These are phyloP conservation scores for Acacia melanoxylon DNA, from an alignment of 306 rosid species.

Conservation along the genomic window DNA sequence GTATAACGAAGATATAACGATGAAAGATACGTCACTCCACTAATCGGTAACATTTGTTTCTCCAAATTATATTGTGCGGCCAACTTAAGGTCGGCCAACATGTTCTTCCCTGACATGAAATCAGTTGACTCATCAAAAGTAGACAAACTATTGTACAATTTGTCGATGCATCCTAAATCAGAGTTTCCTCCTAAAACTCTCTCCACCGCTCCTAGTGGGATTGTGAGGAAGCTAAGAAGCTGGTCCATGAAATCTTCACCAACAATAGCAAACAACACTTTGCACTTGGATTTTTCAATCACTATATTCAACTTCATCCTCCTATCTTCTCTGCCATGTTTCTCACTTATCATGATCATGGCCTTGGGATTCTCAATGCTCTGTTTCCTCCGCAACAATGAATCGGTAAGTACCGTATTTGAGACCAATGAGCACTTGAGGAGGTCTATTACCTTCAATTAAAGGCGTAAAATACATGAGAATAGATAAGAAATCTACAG, in stretches of 20 bases:
- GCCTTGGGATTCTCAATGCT: background rate
- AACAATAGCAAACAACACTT: no score
- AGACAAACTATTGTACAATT: background rate
- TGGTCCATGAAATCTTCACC: no score
- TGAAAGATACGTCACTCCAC: background rate
- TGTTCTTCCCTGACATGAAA: no score
- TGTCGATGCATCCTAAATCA: background rate
- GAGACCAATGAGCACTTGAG: conserved; percentile 26
- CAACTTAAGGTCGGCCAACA: background rate
- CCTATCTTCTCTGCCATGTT: background rate
- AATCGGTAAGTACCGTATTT: conserved; percentile 2
- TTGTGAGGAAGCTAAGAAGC: no score
- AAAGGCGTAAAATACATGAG: background rate
- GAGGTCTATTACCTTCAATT: conserved; percentile 27
- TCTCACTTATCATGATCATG: no score
- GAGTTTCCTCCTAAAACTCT: background rate
- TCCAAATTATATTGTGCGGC: no score
- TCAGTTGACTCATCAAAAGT: background rate
- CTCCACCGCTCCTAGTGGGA: background rate
- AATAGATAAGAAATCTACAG: no score
- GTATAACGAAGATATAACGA: no score
- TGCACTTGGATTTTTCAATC: no score
- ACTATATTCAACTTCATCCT: no score
- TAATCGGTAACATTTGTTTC: no score
- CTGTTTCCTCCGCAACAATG: background rate